Conservation (phyloP, 2,329 filamentous ascomycete species). For the Metarhizium humberi region DNA sequence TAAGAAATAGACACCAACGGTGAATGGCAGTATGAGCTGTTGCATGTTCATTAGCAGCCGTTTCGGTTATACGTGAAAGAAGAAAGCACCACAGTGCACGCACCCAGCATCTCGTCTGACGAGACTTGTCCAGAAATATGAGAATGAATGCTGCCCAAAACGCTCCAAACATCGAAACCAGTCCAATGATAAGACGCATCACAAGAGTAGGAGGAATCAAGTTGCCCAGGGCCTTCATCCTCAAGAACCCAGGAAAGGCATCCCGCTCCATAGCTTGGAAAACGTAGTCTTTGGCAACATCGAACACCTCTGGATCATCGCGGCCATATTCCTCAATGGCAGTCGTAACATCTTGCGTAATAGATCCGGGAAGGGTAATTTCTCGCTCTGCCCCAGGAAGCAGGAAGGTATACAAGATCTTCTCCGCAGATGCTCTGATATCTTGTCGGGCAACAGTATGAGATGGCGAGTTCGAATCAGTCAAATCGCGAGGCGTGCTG, state of each 20-base stretch:
- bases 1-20: constrained; percentile 79
- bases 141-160: constrained; percentile 93
- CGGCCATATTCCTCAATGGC: constrained; percentile 85
- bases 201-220: constrained; percentile 86
- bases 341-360: constrained; percentile 75
- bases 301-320: constrained; percentile 95
- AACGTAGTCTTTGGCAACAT: constrained; percentile 96
- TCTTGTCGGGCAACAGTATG: constrained; percentile 83
- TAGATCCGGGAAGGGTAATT: constrained; percentile 82
- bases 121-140: constrained; percentile 76
- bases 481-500: constrained; percentile 51
- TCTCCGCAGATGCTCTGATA: constrained; percentile 87
- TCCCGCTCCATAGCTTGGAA: constrained; percentile 99
- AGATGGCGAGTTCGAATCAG: constrained; percentile 73
- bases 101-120: constrained; percentile 76
- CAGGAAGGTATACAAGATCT: constrained; percentile 96
- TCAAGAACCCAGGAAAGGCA: constrained; percentile 93
- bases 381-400: constrained; percentile 93
- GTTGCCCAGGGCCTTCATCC: constrained; percentile 92
- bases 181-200: constrained; percentile 72
- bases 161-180: constrained; percentile 74
- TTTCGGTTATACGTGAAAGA: constrained; percentile 5
- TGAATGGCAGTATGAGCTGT: constrained; percentile 75
- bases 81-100: constrained; percentile 21
- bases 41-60: constrained; percentile 10